phyloP scores from a whole-genome alignment of 75 land plant species.

The Azolla pinnata region DNA sequence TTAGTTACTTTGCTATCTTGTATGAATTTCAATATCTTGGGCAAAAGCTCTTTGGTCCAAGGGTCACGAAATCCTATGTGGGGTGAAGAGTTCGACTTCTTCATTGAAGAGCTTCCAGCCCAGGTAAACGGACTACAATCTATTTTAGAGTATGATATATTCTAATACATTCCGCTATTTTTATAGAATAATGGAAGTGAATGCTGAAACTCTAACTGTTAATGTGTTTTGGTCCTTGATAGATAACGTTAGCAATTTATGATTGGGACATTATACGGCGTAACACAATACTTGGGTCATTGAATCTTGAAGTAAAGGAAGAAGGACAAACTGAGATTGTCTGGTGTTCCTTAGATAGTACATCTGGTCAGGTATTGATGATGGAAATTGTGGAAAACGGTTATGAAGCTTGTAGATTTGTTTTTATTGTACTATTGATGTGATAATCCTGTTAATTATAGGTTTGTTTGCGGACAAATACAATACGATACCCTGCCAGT shows the following conservation, averaged over 20 bases:
- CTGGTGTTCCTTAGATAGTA: conserved; percentile 77
- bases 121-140: conserved; percentile 33
- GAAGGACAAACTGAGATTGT: conserved; percentile 74
- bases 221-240: conserved; percentile 6
- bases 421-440: no score
- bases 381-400: no score
- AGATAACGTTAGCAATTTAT: conserved; percentile 78
- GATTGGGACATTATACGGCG: conserved; percentile 99
- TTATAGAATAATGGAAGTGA: neutral
- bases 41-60: conserved; percentile 96
- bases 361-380: conserved; percentile 99
- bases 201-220: neutral
- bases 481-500: conserved; percentile 45
- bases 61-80: conserved; percentile 98
- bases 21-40: no score
- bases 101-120: conserved; percentile 79
- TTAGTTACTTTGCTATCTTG: no score
- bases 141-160: neutral
- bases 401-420: no score
- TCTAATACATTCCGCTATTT: neutral
- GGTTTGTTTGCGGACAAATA: conserved; percentile 75
- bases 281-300: conserved; percentile 90
- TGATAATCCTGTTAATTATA: conserved; percentile 19
- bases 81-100: conserved; percentile 97
- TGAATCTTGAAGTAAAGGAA: conserved; percentile 54